Conservation (phyloP, 2,329 filamentous ascomycete species). For the Xylaria sp. region DNA sequence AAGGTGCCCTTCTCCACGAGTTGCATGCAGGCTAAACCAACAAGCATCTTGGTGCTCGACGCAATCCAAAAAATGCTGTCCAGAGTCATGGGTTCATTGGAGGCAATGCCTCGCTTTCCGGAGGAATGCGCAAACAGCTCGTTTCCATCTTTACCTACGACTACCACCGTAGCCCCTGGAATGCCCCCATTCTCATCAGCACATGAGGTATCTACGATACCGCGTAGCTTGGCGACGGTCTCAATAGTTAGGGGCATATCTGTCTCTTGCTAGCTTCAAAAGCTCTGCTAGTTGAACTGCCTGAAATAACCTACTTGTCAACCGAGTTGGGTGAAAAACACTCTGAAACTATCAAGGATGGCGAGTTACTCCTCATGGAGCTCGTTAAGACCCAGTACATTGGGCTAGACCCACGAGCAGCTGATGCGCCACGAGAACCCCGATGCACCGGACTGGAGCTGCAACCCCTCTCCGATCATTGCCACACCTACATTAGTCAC, state of each 20-base stretch:
- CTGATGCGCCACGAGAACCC: no score
- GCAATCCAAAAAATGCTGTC: conserved; percentile 67
- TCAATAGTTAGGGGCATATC: conserved; percentile 31
- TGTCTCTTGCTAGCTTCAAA: no score
- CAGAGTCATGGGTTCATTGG: conserved; percentile 59
- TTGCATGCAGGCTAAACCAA: conserved; percentile 60
- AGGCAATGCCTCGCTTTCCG: conserved; percentile 52
- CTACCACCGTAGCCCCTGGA: conserved; percentile 33
- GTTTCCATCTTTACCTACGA: conserved; percentile 54
- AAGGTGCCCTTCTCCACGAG: conserved; percentile 59
- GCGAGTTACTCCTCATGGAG: no score
- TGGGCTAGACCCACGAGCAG: no score
- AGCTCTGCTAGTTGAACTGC: no score
- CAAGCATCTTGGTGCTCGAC: conserved; percentile 58
- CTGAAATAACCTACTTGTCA: no score
- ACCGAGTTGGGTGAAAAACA: no score
- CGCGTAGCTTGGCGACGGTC: conserved; percentile 29
- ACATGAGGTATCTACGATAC: conserved; percentile 30
- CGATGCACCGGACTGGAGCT: no score
- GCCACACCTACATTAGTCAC: no score
- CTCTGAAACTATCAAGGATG: no score
- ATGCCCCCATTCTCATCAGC: conserved; percentile 19
- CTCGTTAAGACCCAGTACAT: no score
- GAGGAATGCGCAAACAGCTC: conserved; percentile 55
- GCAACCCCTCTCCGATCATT: no score